Conservation (phyloP, 805 yeast genomes). For the Candida michaelii region DNA sequence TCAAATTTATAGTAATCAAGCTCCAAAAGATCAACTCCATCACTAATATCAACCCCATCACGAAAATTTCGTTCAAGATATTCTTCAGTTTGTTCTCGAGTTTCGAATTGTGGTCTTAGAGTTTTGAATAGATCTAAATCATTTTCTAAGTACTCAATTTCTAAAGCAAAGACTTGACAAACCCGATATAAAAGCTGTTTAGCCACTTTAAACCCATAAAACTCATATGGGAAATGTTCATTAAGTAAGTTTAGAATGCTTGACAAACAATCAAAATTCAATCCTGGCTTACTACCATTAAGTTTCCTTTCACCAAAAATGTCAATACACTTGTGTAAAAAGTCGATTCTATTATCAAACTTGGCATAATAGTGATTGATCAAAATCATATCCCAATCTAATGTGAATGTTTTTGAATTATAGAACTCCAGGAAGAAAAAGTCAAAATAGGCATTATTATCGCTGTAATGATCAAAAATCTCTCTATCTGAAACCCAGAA, state of each 20-base stretch:
- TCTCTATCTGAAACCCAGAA: constrained; percentile 6
- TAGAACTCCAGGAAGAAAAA: not conserved
- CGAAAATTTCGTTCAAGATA: too few species aligned
- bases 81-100: too few species aligned
- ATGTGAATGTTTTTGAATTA: not conserved
- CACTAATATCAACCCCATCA: too few species aligned
- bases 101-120: not conserved
- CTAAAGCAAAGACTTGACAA: not conserved
- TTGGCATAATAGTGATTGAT: constrained; percentile 5
- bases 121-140: not conserved
- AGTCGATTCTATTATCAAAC: constrained; percentile 6
- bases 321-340: constrained; percentile 7
- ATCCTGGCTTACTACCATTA: too few species aligned
- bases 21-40: not conserved
- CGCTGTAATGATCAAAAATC: not conserved
- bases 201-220: not conserved
- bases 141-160: not conserved
- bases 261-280: too few species aligned
- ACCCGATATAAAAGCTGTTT: not conserved
- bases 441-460: not conserved
- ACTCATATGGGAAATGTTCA: not conserved
- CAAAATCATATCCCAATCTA: constrained; percentile 12
- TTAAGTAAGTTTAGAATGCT: too few species aligned
- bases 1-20: not conserved
- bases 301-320: constrained; percentile 1